These are phyloP conservation scores for Neoconidiobolus thromboides DNA, from an alignment of 371 early-diverging fungal species.

Conservation along the genomic window DNA sequence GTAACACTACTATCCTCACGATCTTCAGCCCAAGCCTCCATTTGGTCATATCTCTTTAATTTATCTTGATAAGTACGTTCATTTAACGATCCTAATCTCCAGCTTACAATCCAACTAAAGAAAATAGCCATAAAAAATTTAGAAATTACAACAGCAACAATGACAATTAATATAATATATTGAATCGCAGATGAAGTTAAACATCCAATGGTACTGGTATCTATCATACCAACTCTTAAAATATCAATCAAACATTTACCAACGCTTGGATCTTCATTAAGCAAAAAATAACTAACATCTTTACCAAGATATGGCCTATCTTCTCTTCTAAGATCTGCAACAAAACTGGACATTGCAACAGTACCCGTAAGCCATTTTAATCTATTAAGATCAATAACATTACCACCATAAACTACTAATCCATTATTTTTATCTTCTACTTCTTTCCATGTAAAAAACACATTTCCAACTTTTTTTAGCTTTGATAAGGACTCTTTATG, in stretches of 20 bases:
- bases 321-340: slow-evolving; percentile 12
- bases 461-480: slow-evolving; percentile 25
- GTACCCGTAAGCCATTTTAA: slow-evolving; percentile 17
- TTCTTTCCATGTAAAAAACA: slow-evolving; percentile 56
- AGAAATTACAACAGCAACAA: slow-evolving; percentile 54
- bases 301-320: slow-evolving; percentile 15
- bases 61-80: slow-evolving; percentile 40
- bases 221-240: slow-evolving; percentile 44
- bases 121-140: slow-evolving; percentile 64
- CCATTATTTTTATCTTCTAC: slow-evolving; percentile 20
- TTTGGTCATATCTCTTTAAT: slow-evolving; percentile 28
- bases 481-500: slow-evolving; percentile 12
- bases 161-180: slow-evolving; percentile 53
- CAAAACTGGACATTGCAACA: not conserved
- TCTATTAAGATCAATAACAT: slow-evolving; percentile 33
- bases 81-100: slow-evolving; percentile 50
- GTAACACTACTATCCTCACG: slow-evolving; percentile 13
- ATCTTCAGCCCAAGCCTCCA: slow-evolving; percentile 35
- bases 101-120: slow-evolving; percentile 63
- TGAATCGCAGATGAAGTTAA: slow-evolving; percentile 54
- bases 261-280: slow-evolving; percentile 9
- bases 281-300: slow-evolving; percentile 13
- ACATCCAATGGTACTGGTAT: slow-evolving; percentile 52
- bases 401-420: slow-evolving; percentile 55
- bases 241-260: slow-evolving; percentile 14